Conservation (phyloP, 2,329 filamentous ascomycete species). For the Neurospora sp. region DNA sequence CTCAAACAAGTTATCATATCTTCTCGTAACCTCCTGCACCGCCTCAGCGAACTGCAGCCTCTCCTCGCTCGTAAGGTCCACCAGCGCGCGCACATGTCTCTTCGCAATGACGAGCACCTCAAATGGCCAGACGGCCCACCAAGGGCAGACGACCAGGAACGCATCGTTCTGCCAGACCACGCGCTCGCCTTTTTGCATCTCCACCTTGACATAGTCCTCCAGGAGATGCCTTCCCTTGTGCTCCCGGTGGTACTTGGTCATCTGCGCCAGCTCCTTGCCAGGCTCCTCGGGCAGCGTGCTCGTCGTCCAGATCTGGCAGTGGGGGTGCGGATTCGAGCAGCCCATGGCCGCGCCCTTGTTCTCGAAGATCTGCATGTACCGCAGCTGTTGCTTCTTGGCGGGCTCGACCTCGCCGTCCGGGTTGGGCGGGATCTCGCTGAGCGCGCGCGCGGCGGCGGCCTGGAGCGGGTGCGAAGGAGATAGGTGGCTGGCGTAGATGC, state of each 20-base stretch:
- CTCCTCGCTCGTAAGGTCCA: slow-evolving; percentile 69
- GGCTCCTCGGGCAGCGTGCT: slow-evolving; percentile 87
- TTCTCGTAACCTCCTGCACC: slow-evolving; percentile 76
- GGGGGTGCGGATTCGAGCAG: slow-evolving; percentile 95
- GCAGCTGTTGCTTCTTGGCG: slow-evolving; percentile 62
- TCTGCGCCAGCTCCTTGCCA: slow-evolving; percentile 63
- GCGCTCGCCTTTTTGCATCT: slow-evolving; percentile 72
- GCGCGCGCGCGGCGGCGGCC: slow-evolving; percentile 28
- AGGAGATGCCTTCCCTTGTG: slow-evolving; percentile 64
- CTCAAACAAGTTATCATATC: slow-evolving; percentile 96
- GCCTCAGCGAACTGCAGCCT: slow-evolving; percentile 67
- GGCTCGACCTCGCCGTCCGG: slow-evolving; percentile 30
- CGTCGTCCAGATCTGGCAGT: slow-evolving; percentile 94
- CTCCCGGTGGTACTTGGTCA: slow-evolving; percentile 67
- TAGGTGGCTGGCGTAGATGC: slow-evolving; percentile 76
- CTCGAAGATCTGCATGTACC: slow-evolving; percentile 99
- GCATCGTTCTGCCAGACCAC: slow-evolving; percentile 78
- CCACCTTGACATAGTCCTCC: slow-evolving; percentile 77
- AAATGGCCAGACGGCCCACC: slow-evolving; percentile 98
- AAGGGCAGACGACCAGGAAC: slow-evolving; percentile 85
- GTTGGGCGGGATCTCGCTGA: slow-evolving; percentile 25
- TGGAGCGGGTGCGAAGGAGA: slow-evolving; percentile 59
- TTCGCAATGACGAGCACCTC: slow-evolving; percentile 86
- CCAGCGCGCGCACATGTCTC: slow-evolving; percentile 71
- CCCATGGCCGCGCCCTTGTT: slow-evolving; percentile 98